Percentiles rank a stretch among this genome's conserved stretches.
These are phyloP conservation scores for Trichosporon sp. DNA, from an alignment of 1,284 basidiomycete genomes.

Conservation along the genomic window DNA sequence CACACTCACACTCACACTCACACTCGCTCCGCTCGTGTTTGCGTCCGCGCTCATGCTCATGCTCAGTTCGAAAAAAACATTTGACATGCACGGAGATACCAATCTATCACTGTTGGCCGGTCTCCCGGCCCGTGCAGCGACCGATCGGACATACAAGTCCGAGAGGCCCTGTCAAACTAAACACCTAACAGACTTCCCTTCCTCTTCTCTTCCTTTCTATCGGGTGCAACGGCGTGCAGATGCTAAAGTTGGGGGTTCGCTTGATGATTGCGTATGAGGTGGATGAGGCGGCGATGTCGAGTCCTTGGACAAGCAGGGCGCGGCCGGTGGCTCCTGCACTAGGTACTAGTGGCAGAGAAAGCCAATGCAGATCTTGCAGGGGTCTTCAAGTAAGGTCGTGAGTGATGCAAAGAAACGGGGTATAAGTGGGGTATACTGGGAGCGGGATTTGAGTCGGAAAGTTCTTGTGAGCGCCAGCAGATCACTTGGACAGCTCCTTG, in stretches of 20 bases:
- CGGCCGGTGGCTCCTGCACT: slow-evolving; percentile 31
- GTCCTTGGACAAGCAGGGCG: slow-evolving; percentile 47
- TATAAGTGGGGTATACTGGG: slow-evolving; percentile 7
- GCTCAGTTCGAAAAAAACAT: not conserved
- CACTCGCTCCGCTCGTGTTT: not conserved
- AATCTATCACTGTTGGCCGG: not conserved
- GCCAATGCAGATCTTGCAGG: slow-evolving; percentile 3
- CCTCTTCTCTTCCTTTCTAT: slow-evolving; percentile 12
- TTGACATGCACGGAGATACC: not conserved
- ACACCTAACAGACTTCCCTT: too few relatives aligned
- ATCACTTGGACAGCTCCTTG: slow-evolving; percentile 31
- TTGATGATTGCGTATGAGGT: slow-evolving; percentile 15
- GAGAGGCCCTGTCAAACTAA: not conserved
- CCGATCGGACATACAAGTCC: not conserved
- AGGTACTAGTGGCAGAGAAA: slow-evolving; percentile 2
- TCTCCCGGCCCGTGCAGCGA: not conserved
- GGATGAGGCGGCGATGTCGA: slow-evolving; percentile 29
- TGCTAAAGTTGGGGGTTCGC: slow-evolving; percentile 19
- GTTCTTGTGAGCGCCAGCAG: not conserved
- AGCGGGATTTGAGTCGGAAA: not conserved
- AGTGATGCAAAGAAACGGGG: slow-evolving; percentile 14
- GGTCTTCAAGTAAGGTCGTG: slow-evolving; percentile 10
- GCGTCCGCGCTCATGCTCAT: not conserved
- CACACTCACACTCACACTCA: not conserved
- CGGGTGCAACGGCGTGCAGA: slow-evolving; percentile 14